Base-by-base conservation (phyloP, 1,284 basidiomycete genomes). In the Caloboletus inedulis region DNA sequence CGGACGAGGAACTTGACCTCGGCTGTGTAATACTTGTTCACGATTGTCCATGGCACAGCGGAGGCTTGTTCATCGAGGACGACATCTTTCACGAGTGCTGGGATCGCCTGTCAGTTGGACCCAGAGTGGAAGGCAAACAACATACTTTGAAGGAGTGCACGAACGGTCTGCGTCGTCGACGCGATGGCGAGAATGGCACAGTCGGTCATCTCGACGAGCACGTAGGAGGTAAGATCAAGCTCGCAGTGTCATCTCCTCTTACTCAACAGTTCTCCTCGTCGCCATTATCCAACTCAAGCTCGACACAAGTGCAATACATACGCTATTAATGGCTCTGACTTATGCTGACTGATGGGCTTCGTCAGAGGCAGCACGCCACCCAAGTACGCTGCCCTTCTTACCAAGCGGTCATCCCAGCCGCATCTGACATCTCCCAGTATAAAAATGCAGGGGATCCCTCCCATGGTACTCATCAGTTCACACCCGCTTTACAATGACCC, bases 21-120 rank as follows among this genome's bases (percentile, higher is more conserved):
- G 4, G 91, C 91, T 12, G 83, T 80, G 71, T 94, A 94, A 70
- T 94, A 94, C 69, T 84, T 88, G 75, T 94, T 94, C 53, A 76
- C 73, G 54, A 94, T 89, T 30, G 77, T 85, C 89, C 90, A 94
- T 13, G 84, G 84, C 31, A 88, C 69, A 30, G 55, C 58, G n/a
- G 53, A 35, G 23, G 53, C 29, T 16, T 56, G 53, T 30, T 64
- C 64, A 29, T 58, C 60, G 47, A 54, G 30, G 30, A 49, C 53
- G 39, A 43, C 48, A 19, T 66, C 62, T 13, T 62, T 61, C 41
- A 58, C 62, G 45, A 73, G 58, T 53, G 57, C 62, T 63, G 59
- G 56, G 47, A 63, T 59, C 31, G 55, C 56, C 62, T 43, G 55
- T 70, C 53, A 70, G 68, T 33, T 43, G 34, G 43, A 30, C 48